These are phyloP conservation scores for Syzygium syzygioides DNA, from an alignment of 441 rosid genomes.

Conservation along the genomic window DNA sequence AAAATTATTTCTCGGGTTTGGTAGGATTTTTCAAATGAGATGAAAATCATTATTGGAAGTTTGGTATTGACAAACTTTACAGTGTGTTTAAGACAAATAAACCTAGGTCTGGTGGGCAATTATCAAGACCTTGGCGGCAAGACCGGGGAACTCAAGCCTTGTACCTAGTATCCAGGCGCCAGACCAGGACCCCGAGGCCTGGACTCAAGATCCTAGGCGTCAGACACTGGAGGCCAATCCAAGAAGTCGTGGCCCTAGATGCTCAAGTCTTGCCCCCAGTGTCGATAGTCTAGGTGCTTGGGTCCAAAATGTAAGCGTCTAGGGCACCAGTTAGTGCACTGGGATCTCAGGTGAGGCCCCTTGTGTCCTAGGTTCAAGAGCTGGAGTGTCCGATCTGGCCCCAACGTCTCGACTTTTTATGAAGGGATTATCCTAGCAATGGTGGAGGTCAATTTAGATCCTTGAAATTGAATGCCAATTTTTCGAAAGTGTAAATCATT, in stretches of 20 bases:
- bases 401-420: neutral
- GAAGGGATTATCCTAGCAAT: neutral
- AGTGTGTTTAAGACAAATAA: neutral
- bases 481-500: too few species aligned
- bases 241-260: neutral
- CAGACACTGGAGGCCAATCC: neutral
- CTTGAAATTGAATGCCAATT: neutral
- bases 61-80: neutral
- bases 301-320: neutral
- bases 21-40: neutral
- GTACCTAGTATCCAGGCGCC: neutral
- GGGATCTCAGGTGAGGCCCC: neutral
- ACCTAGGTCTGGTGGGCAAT: neutral
- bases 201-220: neutral
- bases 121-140: neutral
- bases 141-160: neutral
- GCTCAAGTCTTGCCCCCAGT: neutral
- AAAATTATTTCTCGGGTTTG: neutral
- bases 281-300: neutral
- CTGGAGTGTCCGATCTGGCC: conserved; percentile 8
- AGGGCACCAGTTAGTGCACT: neutral
- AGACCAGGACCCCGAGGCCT: neutral
- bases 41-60: neutral
- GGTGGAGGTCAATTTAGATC: neutral
- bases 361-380: neutral